Percentiles rank a stretch among this genome's conserved stretches.
Conservation (phyloP, 805 yeast genomes). For the Candida berthetii region DNA sequence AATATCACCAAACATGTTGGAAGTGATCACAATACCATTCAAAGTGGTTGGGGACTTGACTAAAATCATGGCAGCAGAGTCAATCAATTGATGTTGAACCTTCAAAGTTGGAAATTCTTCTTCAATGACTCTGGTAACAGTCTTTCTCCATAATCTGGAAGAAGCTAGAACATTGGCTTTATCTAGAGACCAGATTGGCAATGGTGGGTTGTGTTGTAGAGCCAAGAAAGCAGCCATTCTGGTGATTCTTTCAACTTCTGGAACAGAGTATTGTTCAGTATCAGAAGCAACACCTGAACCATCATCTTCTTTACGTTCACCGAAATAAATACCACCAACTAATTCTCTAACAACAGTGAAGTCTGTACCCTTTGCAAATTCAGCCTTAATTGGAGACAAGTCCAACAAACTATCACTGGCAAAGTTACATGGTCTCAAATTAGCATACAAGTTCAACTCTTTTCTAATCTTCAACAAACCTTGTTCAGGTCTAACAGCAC, state of each 20-base stretch:
- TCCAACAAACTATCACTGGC: conserved; percentile 78
- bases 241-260: conserved; percentile 92
- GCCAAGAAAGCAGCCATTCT: conserved; percentile 99
- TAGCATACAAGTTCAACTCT: conserved; percentile 90
- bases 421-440: conserved; percentile 94
- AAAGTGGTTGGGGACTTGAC: conserved; percentile 86
- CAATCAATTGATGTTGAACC: conserved; percentile 91
- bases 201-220: conserved; percentile 86
- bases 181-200: conserved; percentile 93
- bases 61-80: conserved; percentile 97
- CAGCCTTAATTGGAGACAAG: conserved; percentile 82
- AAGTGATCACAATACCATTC: conserved; percentile 89
- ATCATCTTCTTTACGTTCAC: conserved; percentile 89
- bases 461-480: conserved; percentile 92
- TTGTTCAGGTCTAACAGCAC: conserved; percentile 94
- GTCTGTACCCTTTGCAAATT: conserved; percentile 85
- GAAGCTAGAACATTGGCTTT: conserved; percentile 97
- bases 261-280: conserved; percentile 85
- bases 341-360: conserved; percentile 92
- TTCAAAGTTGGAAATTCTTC: conserved; percentile 87
- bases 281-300: conserved; percentile 87
- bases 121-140: conserved; percentile 77
- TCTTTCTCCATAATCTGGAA: conserved; percentile 93
- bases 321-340: conserved; percentile 97
- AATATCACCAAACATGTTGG: conserved; percentile 98